Conservation (phyloP, 2,329 filamentous ascomycete species). For the Beauveria medogensis region DNA sequence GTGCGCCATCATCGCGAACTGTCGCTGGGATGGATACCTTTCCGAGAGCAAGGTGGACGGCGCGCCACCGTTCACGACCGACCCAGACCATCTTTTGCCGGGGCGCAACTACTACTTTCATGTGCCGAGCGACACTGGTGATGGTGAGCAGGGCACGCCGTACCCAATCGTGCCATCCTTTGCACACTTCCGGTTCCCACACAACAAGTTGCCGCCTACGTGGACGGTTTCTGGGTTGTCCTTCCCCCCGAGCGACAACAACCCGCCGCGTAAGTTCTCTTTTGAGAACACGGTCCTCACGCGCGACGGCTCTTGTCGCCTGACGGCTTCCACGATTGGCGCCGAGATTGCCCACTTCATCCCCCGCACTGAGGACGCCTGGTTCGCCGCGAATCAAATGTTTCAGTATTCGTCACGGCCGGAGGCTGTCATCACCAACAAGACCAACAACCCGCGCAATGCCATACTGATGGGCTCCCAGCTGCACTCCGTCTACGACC, state of each 20-base stretch:
- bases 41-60: background rate
- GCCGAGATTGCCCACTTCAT: background rate
- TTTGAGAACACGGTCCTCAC: background rate
- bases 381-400: background rate
- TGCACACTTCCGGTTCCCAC: background rate
- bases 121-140: background rate
- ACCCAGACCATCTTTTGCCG: background rate
- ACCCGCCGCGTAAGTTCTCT: background rate
- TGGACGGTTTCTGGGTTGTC: background rate
- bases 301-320: background rate
- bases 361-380: background rate
- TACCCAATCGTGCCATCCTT: constrained; percentile 1
- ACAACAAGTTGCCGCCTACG: background rate
- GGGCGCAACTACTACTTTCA: constrained; percentile 1
- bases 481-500: background rate
- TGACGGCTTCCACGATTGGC: background rate
- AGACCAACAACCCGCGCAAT: background rate
- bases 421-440: background rate
- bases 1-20: background rate
- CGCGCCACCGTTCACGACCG: background rate
- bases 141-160: background rate
- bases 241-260: background rate
- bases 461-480: background rate
- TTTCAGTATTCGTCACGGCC: background rate
- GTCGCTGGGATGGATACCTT: background rate